These are phyloP conservation scores for Avena sativa DNA, from an alignment of 176 grass and related monocot genomes.

Conservation along the genomic window DNA sequence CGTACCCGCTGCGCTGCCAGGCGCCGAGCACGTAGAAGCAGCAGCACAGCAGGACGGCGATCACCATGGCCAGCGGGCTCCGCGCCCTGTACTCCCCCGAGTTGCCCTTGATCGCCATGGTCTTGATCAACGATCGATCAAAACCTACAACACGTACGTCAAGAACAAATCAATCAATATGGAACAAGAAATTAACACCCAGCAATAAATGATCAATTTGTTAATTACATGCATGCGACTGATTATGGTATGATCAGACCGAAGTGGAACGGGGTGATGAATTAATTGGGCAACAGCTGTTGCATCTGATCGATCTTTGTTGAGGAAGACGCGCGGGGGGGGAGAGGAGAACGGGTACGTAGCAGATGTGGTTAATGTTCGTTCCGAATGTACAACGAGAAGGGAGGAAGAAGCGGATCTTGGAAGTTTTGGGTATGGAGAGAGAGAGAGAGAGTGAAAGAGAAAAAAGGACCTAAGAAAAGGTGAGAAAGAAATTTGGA, in stretches of 20 bases:
- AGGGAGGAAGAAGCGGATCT: conserved; percentile 53
- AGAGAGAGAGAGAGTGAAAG: not conserved
- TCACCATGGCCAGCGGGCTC: conserved; percentile 66
- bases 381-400: not conserved
- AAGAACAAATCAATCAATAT: conserved; percentile 12
- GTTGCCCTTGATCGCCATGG: conserved; percentile 72
- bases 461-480: not conserved
- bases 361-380: not conserved
- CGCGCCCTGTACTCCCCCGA: conserved; percentile 53
- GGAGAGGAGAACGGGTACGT: not conserved
- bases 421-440: conserved; percentile 14
- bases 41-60: conserved; percentile 67
- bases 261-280: not conserved
- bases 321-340: not conserved
- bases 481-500: too few relatives aligned
- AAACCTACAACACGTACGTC: conserved; percentile 19
- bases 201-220: not conserved
- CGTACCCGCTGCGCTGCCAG: conserved; percentile 79
- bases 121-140: not conserved
- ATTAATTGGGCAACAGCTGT: not conserved
- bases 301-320: conserved; percentile 20
- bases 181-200: not conserved
- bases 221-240: conserved; percentile 1
- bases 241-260: conserved; percentile 5
- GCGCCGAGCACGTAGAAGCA: conserved; percentile 84